Conservation (phyloP, 2,329 filamentous ascomycete genomes). For the Thielaviopsis ethacetica region DNA sequence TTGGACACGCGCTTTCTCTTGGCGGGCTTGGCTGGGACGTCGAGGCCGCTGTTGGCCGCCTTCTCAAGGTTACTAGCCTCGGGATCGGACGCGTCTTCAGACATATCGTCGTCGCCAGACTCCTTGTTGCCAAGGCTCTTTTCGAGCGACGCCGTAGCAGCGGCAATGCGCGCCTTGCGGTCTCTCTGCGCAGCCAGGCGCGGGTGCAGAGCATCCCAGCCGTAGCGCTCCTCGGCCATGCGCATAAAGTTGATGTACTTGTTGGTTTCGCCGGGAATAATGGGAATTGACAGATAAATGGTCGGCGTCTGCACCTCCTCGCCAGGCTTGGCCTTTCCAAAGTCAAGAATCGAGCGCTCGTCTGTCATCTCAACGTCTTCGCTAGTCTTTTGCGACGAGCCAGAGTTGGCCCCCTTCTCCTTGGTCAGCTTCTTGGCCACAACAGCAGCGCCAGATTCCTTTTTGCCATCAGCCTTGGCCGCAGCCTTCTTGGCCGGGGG, state of each 20-base stretch:
- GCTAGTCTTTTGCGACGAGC: conserved; percentile 34
- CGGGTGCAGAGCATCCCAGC: conserved; percentile 85
- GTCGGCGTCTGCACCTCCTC: conserved; percentile 49
- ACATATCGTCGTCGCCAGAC: conserved; percentile 53
- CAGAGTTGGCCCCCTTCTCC: conserved; percentile 19
- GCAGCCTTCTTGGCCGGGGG: neutral
- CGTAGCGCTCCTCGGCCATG: conserved; percentile 83
- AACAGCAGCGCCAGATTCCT: conserved; percentile 26
- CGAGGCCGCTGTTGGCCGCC: conserved; percentile 18
- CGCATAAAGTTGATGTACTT: conserved; percentile 92
- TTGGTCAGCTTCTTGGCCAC: conserved; percentile 10
- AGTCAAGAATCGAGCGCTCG: conserved; percentile 42
- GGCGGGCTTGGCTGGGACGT: conserved; percentile 39
- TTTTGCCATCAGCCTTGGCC: conserved; percentile 29
- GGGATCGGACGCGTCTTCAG: conserved; percentile 54
- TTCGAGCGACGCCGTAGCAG: conserved; percentile 73
- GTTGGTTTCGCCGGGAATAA: conserved; percentile 60
- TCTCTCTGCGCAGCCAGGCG: conserved; percentile 78
- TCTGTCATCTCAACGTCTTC: conserved; percentile 28
- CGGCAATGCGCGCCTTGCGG: conserved; percentile 72
- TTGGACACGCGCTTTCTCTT: conserved; percentile 71
- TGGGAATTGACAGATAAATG: conserved; percentile 68
- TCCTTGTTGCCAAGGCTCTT: conserved; percentile 38
- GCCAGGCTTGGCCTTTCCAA: conserved; percentile 41
- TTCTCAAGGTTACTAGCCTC: conserved; percentile 85